phyloP scores from a whole-genome alignment of 805 yeast species.

The Candida hispaniensis region DNA sequence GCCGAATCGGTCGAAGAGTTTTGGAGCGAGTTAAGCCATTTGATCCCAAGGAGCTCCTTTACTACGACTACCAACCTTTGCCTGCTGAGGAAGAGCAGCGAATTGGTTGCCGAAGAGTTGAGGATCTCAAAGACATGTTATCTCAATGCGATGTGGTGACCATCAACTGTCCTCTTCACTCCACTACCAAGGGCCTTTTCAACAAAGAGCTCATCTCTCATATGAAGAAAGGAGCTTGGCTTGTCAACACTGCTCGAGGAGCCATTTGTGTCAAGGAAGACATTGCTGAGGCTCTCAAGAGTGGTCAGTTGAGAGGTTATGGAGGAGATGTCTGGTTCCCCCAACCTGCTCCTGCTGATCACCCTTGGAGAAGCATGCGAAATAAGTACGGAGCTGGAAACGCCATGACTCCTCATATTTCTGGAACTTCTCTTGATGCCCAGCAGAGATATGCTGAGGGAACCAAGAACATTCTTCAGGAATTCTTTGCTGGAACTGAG shows the following conservation, averaged over 20 bases:
- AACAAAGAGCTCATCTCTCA: constrained; percentile 35
- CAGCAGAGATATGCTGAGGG: constrained; percentile 66
- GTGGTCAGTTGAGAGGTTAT: constrained; percentile 42
- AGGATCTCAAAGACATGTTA: constrained; percentile 30
- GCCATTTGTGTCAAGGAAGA: constrained; percentile 47
- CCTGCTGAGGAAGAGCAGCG: constrained; percentile 33
- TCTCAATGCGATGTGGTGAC: constrained; percentile 37
- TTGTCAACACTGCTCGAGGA: constrained; percentile 55
- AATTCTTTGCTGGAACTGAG: constrained; percentile 48
- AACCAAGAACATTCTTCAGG: constrained; percentile 50
- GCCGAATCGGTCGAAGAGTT: constrained; percentile 70
- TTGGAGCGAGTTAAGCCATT: constrained; percentile 62
- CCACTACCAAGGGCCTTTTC: constrained; percentile 41
- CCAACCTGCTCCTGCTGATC: constrained; percentile 72
- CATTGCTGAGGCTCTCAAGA: constrained; percentile 36
- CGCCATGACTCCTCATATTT: constrained; percentile 76
- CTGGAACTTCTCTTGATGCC: constrained; percentile 74
- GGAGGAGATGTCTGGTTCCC: constrained; percentile 63
- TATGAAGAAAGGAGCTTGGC: constrained; percentile 43
- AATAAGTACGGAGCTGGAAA: constrained; percentile 64
- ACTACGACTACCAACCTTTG: constrained; percentile 64
- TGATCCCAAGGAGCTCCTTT: constrained; percentile 61
- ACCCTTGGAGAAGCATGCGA: constrained; percentile 64
- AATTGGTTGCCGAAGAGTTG: constrained; percentile 44
- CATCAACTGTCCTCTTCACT: constrained; percentile 43